Evolutionary conservation across 2,329 filamentous ascomycete species (phyloP).

Genomic region (Zasmidium cellare): DNA sequence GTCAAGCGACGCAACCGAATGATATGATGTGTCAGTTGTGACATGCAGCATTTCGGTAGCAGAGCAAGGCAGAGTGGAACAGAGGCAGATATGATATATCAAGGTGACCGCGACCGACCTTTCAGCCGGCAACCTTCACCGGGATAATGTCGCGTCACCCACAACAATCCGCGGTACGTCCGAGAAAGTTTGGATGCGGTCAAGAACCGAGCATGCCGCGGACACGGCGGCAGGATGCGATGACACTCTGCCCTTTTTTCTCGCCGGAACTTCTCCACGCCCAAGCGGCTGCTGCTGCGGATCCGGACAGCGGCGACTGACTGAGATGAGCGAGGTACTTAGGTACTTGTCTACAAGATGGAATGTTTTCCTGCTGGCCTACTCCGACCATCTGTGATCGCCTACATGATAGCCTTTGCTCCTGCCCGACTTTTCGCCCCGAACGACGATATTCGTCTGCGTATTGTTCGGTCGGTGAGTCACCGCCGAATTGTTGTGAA

Average conservation of each 20-base stretch:
- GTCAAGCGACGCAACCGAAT: slow-evolving; percentile 11
- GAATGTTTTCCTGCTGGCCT: not conserved
- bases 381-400: slow-evolving; percentile 7
- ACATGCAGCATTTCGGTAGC: slow-evolving; percentile 1
- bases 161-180: slow-evolving; percentile 2
- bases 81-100: slow-evolving; percentile 7
- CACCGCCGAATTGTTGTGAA: not conserved
- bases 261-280: not conserved
- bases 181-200: slow-evolving; percentile 11
- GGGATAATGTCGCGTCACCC: slow-evolving; percentile 8
- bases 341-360: not conserved
- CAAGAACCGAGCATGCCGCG: slow-evolving; percentile 1
- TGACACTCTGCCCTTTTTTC: not conserved
- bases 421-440: slow-evolving; percentile 4
- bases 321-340: not conserved
- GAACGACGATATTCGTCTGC: not conserved
- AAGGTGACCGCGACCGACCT: not conserved
- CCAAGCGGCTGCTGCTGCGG: not conserved
- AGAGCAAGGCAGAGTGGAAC: slow-evolving; percentile 4
- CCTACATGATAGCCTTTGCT: not conserved
- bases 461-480: slow-evolving; percentile 5
- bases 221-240: not conserved
- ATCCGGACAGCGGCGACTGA: slow-evolving; percentile 5
- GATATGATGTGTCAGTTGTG: slow-evolving; percentile 14
- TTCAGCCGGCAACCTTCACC: slow-evolving; percentile 2